Evolutionary conservation across 2,329 filamentous ascomycete species (phyloP).

Genomic region (Xylaria arbuscula): DNA sequence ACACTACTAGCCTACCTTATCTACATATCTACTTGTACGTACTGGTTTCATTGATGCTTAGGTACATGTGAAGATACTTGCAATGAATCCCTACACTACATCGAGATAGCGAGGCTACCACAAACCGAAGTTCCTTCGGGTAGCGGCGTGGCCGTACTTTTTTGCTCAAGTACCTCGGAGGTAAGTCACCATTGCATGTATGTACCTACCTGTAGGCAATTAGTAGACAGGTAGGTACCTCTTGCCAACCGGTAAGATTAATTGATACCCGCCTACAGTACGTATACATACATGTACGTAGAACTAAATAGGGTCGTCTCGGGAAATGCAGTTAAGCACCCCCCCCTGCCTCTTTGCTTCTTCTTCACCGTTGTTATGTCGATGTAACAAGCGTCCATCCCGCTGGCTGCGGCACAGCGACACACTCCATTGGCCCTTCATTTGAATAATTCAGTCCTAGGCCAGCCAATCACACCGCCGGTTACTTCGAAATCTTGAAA

Average conservation of each 20-base stretch:
- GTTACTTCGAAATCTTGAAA: constrained; percentile 35
- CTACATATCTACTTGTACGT: no score
- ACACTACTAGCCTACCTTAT: no score
- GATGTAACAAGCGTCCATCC: constrained; percentile 22
- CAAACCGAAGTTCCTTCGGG: background rate
- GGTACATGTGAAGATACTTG: background rate
- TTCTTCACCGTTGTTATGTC: constrained; percentile 32
- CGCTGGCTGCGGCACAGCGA: constrained; percentile 17
- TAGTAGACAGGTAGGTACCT: background rate
- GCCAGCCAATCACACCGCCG: constrained; percentile 26
- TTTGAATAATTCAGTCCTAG: constrained; percentile 20
- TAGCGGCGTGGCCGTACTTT: background rate
- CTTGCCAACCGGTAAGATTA: background rate
- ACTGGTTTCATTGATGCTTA: background rate
- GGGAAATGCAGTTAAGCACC: constrained; percentile 25
- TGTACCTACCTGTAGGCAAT: background rate
- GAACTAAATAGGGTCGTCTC: background rate
- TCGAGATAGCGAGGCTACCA: no score
- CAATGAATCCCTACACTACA: background rate
- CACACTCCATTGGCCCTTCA: constrained; percentile 27
- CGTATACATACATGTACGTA: background rate
- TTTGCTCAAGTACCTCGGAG: constrained; percentile 3
- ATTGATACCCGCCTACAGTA: background rate
- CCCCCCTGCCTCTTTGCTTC: constrained; percentile 18
- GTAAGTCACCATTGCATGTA: background rate